Evolutionary conservation across 768 basidiomycete genomes (phyloP).

Genomic region (Coprinopsis strossmayeri): DNA sequence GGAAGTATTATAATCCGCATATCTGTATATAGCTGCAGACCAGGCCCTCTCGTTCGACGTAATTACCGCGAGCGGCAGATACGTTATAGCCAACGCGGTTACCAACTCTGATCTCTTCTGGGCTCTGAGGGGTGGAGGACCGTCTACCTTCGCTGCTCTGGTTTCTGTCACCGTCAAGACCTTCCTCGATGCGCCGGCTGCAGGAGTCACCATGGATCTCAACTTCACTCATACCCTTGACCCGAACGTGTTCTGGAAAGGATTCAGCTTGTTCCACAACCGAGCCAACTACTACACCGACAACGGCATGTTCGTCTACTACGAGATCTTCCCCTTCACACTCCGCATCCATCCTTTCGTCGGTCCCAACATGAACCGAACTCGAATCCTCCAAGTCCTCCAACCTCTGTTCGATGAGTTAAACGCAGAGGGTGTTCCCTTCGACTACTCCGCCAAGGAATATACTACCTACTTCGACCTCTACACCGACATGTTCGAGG

Average conservation of each 20-base stretch:
- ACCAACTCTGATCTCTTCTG: conserved; percentile 33
- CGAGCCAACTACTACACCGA: conserved; percentile 9
- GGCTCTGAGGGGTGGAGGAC: conserved; percentile 27
- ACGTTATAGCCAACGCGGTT: conserved; percentile 22
- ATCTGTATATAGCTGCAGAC: conserved; percentile 12
- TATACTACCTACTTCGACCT: conserved; percentile 12
- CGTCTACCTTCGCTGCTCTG: conserved; percentile 12
- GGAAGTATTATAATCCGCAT: not conserved
- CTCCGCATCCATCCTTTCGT: conserved; percentile 12
- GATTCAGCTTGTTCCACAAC: conserved; percentile 7
- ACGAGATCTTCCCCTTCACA: conserved; percentile 6
- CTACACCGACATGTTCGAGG: conserved; percentile 12
- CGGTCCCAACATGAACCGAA: conserved; percentile 11
- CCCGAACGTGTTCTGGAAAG: conserved; percentile 12
- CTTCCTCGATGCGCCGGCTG: conserved; percentile 10
- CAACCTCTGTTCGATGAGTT: conserved; percentile 11
- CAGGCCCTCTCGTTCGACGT: conserved; percentile 28
- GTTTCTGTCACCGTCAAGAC: conserved; percentile 17
- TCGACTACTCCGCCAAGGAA: not conserved
- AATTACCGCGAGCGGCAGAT: conserved; percentile 32
- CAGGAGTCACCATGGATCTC: conserved; percentile 10
- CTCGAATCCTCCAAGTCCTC: conserved; percentile 6
- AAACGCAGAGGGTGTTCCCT: conserved; percentile 5
- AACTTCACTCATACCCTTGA: conserved; percentile 11
- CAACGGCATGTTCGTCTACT: conserved; percentile 11